These are phyloP conservation scores for Rhizodiscina lignyota DNA, from an alignment of 495 filamentous ascomycete species.

Conservation along the genomic window DNA sequence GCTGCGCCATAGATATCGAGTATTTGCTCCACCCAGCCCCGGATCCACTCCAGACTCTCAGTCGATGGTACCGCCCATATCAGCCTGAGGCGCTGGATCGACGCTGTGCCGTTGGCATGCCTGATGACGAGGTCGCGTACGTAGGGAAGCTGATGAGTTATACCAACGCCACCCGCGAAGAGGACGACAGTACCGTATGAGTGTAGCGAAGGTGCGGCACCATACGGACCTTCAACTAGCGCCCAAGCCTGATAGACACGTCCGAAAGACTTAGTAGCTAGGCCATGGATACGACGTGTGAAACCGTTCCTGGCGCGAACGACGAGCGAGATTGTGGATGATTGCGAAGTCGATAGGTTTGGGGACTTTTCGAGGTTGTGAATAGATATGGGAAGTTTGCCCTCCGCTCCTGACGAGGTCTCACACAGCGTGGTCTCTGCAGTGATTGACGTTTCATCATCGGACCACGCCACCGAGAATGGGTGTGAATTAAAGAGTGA, in stretches of 20 bases:
- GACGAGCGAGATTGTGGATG: constrained; percentile 50
- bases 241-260: constrained; percentile 43
- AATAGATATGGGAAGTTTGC: constrained; percentile 9
- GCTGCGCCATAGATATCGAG: background rate
- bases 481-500: constrained; percentile 54
- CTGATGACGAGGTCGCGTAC: constrained; percentile 59
- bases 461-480: constrained; percentile 50
- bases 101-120: constrained; percentile 49
- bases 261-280: constrained; percentile 40
- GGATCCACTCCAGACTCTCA: constrained; percentile 4
- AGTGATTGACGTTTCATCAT: constrained; percentile 32
- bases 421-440: too few relatives aligned
- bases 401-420: too few relatives aligned
- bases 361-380: constrained; percentile 12
- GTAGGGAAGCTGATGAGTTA: constrained; percentile 72
- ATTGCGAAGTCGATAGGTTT: constrained; percentile 5
- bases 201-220: constrained; percentile 43
- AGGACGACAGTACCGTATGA: constrained; percentile 79
- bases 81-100: constrained; percentile 36
- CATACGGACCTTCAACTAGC: constrained; percentile 73
- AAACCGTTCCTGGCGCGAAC: constrained; percentile 67
- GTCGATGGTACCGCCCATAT: constrained; percentile 4
- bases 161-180: constrained; percentile 75
- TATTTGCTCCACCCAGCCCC: constrained; percentile 5
- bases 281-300: constrained; percentile 58